Conservation (phyloP, 2,329 filamentous ascomycete species). For the Fusarium napiforme region DNA sequence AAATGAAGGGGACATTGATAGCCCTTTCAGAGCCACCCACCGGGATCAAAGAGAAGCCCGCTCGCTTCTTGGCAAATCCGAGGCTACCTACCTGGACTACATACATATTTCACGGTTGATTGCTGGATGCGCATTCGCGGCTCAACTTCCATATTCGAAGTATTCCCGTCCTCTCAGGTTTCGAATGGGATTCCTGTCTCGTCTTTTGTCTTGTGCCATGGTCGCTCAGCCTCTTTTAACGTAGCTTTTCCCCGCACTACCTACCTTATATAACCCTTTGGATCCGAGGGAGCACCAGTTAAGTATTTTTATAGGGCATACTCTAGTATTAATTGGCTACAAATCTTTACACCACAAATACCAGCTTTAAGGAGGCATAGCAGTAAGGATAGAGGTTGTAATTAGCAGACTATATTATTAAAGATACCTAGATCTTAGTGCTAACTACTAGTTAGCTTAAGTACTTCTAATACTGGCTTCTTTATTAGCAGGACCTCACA, state of each 20-base stretch:
- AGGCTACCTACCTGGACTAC: background rate
- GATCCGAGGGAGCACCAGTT: no score
- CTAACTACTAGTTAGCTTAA: no score
- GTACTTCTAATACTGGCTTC: no score
- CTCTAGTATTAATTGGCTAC: no score
- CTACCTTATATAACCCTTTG: background rate
- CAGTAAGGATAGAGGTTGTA: no score
- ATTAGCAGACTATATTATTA: no score
- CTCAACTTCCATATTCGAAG: conserved; percentile 29
- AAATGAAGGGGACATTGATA: background rate
- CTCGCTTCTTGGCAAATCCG: conserved; percentile 19
- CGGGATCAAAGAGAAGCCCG: background rate
- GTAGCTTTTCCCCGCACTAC: conserved; percentile 9
- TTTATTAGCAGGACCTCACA: no score
- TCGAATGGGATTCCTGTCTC: background rate
- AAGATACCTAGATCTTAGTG: no score
- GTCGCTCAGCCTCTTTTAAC: conserved; percentile 2
- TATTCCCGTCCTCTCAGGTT: background rate
- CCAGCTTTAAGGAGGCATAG: no score
- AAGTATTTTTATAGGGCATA: no score
- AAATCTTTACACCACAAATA: no score
- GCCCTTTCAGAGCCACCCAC: background rate
- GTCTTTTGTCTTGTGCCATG: background rate
- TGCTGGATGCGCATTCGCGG: conserved; percentile 1
- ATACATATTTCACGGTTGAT: background rate